Evolutionary conservation across 352 stramenopile species (phyloP).

Genomic region (Hyaloperonospora arabidopsidis): DNA sequence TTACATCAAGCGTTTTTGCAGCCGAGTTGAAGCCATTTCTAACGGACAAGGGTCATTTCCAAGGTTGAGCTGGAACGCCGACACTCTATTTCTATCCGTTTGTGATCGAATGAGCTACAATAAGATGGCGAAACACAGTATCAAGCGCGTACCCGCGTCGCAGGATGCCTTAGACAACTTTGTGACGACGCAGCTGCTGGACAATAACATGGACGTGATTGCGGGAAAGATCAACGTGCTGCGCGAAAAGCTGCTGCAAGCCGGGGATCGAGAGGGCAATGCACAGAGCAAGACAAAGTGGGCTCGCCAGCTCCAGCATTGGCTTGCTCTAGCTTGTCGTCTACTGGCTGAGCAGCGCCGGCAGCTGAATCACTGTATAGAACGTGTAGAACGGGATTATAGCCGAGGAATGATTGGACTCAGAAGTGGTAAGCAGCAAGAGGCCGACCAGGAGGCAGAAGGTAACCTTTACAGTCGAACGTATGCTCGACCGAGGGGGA

Average conservation of each 20-base stretch:
- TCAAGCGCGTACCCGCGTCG: constrained; percentile 23
- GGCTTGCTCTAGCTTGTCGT: constrained; percentile 47
- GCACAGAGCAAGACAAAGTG: constrained; percentile 33
- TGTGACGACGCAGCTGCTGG: constrained; percentile 65
- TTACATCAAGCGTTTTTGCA: too few species aligned
- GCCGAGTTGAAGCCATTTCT: too few species aligned
- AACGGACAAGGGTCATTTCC: too few species aligned
- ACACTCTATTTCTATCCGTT: too few species aligned
- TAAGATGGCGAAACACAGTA: constrained; percentile 1
- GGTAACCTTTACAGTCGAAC: constrained; percentile 30
- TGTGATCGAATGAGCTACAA: too few species aligned
- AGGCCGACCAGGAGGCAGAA: constrained; percentile 15
- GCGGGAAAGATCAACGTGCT: constrained; percentile 60
- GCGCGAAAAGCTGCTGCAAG: constrained; percentile 40
- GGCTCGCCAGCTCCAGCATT: constrained; percentile 57
- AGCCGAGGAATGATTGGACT: constrained; percentile 33
- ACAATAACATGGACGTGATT: constrained; percentile 72
- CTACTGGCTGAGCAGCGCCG: constrained; percentile 47
- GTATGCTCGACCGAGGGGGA: constrained; percentile 24
- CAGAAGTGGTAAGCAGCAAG: constrained; percentile 17
- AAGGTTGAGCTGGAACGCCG: too few species aligned
- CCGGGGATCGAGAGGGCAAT: constrained; percentile 14
- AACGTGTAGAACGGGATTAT: constrained; percentile 44
- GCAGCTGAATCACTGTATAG: constrained; percentile 44
- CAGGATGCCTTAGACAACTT: constrained; percentile 59